Conservation (phyloP, 495 filamentous ascomycete genomes). For the Penicillium robsamsonii region DNA sequence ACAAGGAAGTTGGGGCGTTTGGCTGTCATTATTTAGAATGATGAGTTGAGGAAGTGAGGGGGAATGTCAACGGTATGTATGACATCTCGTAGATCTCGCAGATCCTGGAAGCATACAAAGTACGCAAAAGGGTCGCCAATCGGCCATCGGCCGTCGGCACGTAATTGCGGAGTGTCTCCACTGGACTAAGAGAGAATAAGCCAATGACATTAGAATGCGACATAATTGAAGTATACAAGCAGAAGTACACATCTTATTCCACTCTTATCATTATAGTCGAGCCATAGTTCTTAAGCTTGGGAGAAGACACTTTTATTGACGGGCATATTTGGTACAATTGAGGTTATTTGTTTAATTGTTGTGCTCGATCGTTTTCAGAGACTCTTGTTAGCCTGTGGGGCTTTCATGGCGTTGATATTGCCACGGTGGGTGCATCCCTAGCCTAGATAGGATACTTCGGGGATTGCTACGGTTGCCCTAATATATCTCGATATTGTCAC, state of each 20-base stretch:
- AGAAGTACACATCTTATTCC: too few relatives aligned
- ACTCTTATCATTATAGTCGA: too few relatives aligned
- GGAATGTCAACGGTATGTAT: neutral
- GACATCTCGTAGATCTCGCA: neutral
- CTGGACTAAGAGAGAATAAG: constrained; percentile 39
- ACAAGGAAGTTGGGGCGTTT: constrained; percentile 64
- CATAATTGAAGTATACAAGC: too few relatives aligned
- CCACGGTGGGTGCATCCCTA: constrained; percentile 52
- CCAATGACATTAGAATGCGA: constrained; percentile 19
- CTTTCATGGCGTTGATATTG: constrained; percentile 54
- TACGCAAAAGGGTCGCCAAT: constrained; percentile 19
- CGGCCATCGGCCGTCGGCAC: constrained; percentile 30
- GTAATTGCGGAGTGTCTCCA: constrained; percentile 37
- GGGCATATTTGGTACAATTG: too few relatives aligned
- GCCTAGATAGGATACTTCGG: constrained; percentile 30
- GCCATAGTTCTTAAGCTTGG: too few relatives aligned
- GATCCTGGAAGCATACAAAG: neutral
- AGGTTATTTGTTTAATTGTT: too few relatives aligned
- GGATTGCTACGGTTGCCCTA: constrained; percentile 45
- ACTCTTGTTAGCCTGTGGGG: constrained; percentile 50
- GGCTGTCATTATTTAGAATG: constrained; percentile 17
- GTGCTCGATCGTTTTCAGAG: constrained; percentile 20
- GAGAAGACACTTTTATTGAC: too few relatives aligned
- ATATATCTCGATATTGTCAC: constrained; percentile 51
- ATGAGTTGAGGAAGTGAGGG: neutral